Conservation (phyloP, 2,329 filamentous ascomycete genomes). For the Fusarium pseudograminearum region DNA sequence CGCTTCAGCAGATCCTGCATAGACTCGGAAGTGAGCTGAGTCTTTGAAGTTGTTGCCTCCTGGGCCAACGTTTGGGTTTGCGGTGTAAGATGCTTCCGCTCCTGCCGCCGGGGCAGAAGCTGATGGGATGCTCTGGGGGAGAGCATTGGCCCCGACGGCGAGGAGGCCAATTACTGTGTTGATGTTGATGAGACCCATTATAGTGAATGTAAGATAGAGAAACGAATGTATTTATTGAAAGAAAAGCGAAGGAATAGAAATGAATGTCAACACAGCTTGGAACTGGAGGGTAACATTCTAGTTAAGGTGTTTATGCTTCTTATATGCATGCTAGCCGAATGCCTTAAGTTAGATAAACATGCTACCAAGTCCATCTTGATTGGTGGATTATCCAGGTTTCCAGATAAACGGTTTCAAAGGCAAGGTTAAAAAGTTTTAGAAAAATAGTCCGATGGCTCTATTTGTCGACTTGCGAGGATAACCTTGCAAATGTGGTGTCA, state of each 20-base stretch:
- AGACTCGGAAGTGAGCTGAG: slow-evolving; percentile 57
- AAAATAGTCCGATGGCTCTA: background rate
- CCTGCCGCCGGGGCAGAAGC: slow-evolving; percentile 24
- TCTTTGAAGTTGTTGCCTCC: slow-evolving; percentile 51
- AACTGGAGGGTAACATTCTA: background rate
- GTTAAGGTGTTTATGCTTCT: background rate
- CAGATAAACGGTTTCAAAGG: slow-evolving; percentile 14
- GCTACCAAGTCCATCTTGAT: background rate
- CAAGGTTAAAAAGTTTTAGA: slow-evolving; percentile 11
- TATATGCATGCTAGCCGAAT: background rate
- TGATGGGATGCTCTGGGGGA: slow-evolving; percentile 24
- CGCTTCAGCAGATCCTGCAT: slow-evolving; percentile 41
- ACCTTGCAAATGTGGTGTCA: background rate
- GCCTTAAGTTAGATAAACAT: background rate
- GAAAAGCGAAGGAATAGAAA: slow-evolving; percentile 6
- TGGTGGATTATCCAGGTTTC: slow-evolving; percentile 25
- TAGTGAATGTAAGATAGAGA: background rate
- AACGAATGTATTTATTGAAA: background rate
- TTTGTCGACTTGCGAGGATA: background rate
- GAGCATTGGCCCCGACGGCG: slow-evolving; percentile 28
- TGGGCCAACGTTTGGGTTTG: slow-evolving; percentile 51
- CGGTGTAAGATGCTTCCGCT: slow-evolving; percentile 44
- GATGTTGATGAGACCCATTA: slow-evolving; percentile 33
- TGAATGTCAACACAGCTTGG: background rate
- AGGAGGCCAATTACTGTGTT: slow-evolving; percentile 30